A percentile compares a stretch with the other conserved stretches of the same genome.
These are phyloP conservation scores for Saccharomycopsis sp. DNA, from an alignment of 805 yeast genomes.

Conservation along the genomic window DNA sequence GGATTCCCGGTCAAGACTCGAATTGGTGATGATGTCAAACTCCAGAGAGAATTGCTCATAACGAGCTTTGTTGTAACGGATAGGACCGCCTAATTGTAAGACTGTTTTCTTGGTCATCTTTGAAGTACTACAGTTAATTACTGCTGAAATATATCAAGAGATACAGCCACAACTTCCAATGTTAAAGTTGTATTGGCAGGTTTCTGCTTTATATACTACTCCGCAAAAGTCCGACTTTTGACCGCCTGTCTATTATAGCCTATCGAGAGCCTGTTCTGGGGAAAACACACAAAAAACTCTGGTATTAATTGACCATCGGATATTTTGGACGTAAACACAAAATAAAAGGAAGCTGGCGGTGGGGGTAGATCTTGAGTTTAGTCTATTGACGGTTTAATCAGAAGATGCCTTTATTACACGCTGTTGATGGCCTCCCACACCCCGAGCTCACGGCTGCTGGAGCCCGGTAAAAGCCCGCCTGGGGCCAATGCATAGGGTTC, in stretches of 20 bases:
- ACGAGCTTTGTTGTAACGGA: conserved; percentile 15
- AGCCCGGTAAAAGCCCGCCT: too few relatives aligned
- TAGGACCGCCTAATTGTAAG: conserved; percentile 19
- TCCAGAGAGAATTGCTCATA: conserved; percentile 4
- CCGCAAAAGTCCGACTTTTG: not conserved
- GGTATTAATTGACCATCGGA: not conserved
- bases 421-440: too few relatives aligned
- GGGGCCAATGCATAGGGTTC: too few relatives aligned
- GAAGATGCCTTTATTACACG: too few relatives aligned
- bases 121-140: not conserved
- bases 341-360: not conserved
- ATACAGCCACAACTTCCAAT: too few relatives aligned
- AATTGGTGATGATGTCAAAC: conserved; percentile 10
- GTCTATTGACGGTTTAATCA: too few relatives aligned
- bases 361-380: not conserved
- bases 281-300: not conserved
- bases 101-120: conserved; percentile 14
- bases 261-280: not conserved
- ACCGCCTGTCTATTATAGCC: not conserved
- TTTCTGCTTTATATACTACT: not conserved
- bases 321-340: not conserved
- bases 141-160: not conserved
- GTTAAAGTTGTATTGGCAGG: not conserved
- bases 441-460: too few relatives aligned
- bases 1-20: not conserved